phyloP scores from a whole-genome alignment of 129 eudicot genomes.

The Oenanthe sinensis region DNA sequence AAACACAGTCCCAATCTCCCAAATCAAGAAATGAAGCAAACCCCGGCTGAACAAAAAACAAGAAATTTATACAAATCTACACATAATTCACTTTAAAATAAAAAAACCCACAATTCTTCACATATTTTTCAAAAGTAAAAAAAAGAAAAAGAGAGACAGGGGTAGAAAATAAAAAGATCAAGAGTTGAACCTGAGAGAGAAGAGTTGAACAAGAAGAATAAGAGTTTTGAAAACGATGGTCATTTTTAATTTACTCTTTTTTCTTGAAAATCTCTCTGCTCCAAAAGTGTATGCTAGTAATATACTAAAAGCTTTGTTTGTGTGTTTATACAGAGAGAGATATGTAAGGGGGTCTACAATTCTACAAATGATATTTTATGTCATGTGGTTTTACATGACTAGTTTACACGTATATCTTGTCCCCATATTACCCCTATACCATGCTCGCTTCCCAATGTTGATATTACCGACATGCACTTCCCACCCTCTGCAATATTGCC shows the following conservation, averaged over 20 bases:
- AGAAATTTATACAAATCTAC: not conserved
- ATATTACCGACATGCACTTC: conserved; percentile 3
- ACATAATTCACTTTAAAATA: not conserved
- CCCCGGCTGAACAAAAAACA: not conserved
- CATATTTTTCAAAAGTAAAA: not conserved
- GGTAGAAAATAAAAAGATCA: not conserved
- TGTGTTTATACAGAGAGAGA: not conserved
- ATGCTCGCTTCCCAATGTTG: not conserved
- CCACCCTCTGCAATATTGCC: too few relatives aligned
- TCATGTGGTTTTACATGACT: too few relatives aligned
- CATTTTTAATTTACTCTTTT: not conserved
- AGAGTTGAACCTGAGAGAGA: not conserved
- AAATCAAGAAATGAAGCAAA: not conserved
- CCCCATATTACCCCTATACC: not conserved
- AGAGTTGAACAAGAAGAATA: not conserved
- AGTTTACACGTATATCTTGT: too few relatives aligned
- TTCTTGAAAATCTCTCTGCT: not conserved
- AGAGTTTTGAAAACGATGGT: not conserved
- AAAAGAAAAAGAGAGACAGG: not conserved
- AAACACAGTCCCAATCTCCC: not conserved
- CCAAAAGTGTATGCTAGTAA: not conserved
- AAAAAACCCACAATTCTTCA: not conserved
- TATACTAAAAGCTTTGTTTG: not conserved
- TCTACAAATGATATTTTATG: too few relatives aligned
- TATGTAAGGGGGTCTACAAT: not conserved